These are phyloP conservation scores for Candida broadrunensis DNA, from an alignment of 805 yeast genomes.

Conservation along the genomic window DNA sequence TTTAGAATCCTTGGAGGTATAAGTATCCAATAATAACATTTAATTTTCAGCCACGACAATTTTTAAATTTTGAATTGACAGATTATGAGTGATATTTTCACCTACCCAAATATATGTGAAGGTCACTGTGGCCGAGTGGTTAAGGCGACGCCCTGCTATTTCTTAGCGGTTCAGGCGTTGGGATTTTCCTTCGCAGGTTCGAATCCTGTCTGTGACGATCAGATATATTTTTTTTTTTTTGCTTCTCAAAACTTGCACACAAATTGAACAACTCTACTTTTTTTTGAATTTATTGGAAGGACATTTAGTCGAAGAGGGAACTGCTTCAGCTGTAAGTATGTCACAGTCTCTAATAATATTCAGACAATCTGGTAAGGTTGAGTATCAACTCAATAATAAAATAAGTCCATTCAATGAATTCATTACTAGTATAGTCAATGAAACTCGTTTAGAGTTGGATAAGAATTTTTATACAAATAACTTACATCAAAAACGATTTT, in stretches of 20 bases:
- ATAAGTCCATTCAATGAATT: conserved; percentile 39
- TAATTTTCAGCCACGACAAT: too few relatives aligned
- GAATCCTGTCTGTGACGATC: conserved; percentile 99
- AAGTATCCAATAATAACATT: too few relatives aligned
- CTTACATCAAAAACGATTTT: conserved; percentile 32
- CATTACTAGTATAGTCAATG: conserved; percentile 32
- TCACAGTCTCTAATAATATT: conserved; percentile 40
- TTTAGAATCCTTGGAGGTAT: too few relatives aligned
- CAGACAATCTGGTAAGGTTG: conserved; percentile 31
- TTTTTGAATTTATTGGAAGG: background rate
- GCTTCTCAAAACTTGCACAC: too few relatives aligned
- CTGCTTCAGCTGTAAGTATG: too few relatives aligned
- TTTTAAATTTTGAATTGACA: too few relatives aligned
- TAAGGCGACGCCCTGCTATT: conserved; percentile 91
- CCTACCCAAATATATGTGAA: too few relatives aligned
- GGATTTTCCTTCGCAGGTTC: conserved; percentile 84
- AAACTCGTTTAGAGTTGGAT: conserved; percentile 30
- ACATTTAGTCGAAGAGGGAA: too few relatives aligned
- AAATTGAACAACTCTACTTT: too few relatives aligned
- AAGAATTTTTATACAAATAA: conserved; percentile 29
- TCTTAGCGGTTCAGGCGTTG: conserved; percentile 38
- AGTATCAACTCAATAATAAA: conserved; percentile 34
- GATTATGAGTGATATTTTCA: too few relatives aligned
- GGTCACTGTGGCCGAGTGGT: conserved; percentile 84
- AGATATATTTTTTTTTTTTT: conserved; percentile 24